Conservation (phyloP, 2,329 filamentous ascomycete genomes). For the Claviceps pazoutovae region DNA sequence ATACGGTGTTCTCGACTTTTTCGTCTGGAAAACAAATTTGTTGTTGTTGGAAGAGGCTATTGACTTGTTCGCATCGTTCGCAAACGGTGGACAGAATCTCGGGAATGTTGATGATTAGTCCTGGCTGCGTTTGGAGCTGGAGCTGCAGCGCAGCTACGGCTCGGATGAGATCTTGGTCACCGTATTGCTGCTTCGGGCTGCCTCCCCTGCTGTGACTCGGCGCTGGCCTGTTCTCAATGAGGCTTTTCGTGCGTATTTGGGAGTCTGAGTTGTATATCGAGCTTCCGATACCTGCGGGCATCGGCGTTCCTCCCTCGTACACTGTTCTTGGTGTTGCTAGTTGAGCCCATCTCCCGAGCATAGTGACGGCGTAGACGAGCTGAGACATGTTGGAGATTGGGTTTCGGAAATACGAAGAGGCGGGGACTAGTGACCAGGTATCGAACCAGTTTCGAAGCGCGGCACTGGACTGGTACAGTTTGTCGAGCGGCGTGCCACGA, state of each 20-base stretch:
- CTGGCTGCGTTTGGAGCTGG: constrained; percentile 29
- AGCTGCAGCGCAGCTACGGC: constrained; percentile 27
- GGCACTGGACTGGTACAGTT: constrained; percentile 33
- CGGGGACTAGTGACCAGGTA: constrained; percentile 30
- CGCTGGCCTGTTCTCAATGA: background rate
- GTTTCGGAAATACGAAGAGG: constrained; percentile 28
- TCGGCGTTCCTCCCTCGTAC: constrained; percentile 11
- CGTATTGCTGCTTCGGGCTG: constrained; percentile 8
- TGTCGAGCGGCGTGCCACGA: constrained; percentile 30
- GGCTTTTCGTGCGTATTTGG: constrained; percentile 7
- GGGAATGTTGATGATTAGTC: constrained; percentile 29
- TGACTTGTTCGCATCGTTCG: constrained; percentile 29
- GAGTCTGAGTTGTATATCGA: constrained; percentile 13
- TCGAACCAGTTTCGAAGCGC: constrained; percentile 37
- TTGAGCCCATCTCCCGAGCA: constrained; percentile 37
- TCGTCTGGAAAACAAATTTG: constrained; percentile 17
- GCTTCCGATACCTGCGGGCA: constrained; percentile 14
- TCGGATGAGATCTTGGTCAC: constrained; percentile 23
- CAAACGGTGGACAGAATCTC: constrained; percentile 28
- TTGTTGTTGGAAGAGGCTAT: constrained; percentile 21
- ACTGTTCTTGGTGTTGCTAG: constrained; percentile 25
- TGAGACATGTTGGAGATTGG: constrained; percentile 32
- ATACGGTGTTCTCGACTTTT: constrained; percentile 29
- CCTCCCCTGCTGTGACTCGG: background rate
- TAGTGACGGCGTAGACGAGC: constrained; percentile 34